phyloP scores from a whole-genome alignment of 1,284 basidiomycete species.

The Cutaneotrichosporon sp. region DNA sequence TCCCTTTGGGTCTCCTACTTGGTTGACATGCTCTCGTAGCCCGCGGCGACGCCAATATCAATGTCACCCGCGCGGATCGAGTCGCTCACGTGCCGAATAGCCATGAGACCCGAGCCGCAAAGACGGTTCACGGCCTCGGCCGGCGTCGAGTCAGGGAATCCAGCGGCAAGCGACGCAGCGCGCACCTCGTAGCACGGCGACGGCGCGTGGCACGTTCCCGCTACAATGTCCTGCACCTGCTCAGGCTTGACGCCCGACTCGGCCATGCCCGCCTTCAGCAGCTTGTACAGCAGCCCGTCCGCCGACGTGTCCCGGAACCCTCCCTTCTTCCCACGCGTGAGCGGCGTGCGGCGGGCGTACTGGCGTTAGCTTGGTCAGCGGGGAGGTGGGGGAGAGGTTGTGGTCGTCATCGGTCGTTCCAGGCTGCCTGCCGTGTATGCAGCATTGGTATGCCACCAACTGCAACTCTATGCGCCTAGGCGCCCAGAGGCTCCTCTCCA shows the following conservation, averaged over 20 bases:
- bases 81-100: constrained; percentile 61
- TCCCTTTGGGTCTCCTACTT: constrained; percentile 10
- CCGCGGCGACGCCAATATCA: constrained; percentile 68
- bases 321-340: constrained; percentile 29
- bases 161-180: constrained; percentile 19
- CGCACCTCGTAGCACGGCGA: constrained; percentile 22
- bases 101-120: constrained; percentile 75
- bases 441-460: too few relatives aligned
- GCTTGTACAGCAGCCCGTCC: constrained; percentile 25
- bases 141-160: constrained; percentile 56
- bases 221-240: constrained; percentile 50
- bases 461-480: too few relatives aligned
- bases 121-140: constrained; percentile 74
- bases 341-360: constrained; percentile 42
- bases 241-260: constrained; percentile 22
- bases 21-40: constrained; percentile 74
- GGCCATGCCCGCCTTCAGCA: constrained; percentile 23
- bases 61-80: constrained; percentile 64
- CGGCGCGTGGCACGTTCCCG: constrained; percentile 51
- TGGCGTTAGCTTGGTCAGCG: constrained; percentile 31
- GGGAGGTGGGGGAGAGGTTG: constrained; percentile 49
- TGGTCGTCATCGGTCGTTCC: too few relatives aligned
- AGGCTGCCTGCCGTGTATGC: too few relatives aligned
- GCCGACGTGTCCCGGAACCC: constrained; percentile 29
- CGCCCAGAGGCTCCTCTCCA: too few relatives aligned